Conservation (phyloP, 1,284 basidiomycete species). For the Sphagnurus paluster region DNA sequence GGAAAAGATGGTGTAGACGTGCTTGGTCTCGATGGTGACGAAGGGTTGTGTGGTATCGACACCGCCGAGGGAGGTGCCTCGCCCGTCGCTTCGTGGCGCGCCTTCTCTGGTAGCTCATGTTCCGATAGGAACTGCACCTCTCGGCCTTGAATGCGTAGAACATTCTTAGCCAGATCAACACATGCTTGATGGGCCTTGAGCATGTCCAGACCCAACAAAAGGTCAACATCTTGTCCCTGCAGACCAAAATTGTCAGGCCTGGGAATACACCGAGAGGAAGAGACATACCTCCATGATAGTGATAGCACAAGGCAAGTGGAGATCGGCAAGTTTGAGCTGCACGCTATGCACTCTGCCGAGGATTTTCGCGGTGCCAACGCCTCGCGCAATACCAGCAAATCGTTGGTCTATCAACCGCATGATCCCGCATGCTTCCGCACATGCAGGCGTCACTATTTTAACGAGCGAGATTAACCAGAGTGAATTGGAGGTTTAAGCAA, state of each 20-base stretch:
- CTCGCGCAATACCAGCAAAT: conserved; percentile 90
- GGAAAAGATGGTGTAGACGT: conserved; percentile 47
- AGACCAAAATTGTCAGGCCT: neutral
- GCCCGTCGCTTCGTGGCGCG: conserved; percentile 35
- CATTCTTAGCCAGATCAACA: conserved; percentile 89
- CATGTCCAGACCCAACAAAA: conserved; percentile 97
- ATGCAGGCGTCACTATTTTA: conserved; percentile 85
- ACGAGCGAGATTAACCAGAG: conserved; percentile 10
- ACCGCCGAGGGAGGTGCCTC: conserved; percentile 20
- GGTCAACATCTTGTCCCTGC: conserved; percentile 87
- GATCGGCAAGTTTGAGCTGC: conserved; percentile 84
- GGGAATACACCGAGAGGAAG: neutral
- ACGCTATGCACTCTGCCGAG: conserved; percentile 93
- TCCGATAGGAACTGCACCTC: conserved; percentile 90
- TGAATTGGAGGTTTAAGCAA: neutral
- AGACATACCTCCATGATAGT: conserved; percentile 86
- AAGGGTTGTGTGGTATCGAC: conserved; percentile 15
- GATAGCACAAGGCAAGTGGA: conserved; percentile 89
- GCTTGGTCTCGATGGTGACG: conserved; percentile 17
- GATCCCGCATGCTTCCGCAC: conserved; percentile 90
- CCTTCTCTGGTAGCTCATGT: conserved; percentile 90
- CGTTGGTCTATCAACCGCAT: conserved; percentile 92
- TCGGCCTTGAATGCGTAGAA: conserved; percentile 84
- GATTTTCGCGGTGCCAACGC: conserved; percentile 95
- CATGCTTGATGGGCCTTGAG: conserved; percentile 95